Evolutionary conservation across 768 basidiomycete species (phyloP), one percentile per base, ranked within the genome.

Genomic region (Clathrus columnatus): DNA sequence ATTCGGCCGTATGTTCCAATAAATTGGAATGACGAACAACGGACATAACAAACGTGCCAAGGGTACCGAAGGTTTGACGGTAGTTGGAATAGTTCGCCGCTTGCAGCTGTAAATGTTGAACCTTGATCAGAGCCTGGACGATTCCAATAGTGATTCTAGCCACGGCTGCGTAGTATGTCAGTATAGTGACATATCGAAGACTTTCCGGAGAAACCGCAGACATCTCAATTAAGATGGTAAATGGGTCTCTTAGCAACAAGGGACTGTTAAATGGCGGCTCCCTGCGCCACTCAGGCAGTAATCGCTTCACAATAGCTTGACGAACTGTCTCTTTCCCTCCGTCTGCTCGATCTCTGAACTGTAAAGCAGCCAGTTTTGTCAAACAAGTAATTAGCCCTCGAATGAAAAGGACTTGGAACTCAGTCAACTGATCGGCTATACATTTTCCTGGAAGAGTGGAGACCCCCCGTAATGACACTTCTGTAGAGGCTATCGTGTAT

Each of bases 281-380:
- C 36, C 87, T 78, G 61, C 87, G 92, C 91, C 91, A 94, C 68
- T 95, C 92, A 0, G 93, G 91, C 29, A 95, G 66, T 23, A 96
- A 71, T 17, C 93, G 80, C 62, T 94, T 94, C 70, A 95, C 84
- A 62, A 96, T 85, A 0, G 87, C 87, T 59, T 89, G 90, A 41
- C 84, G 79, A 51, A 91, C 78, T 3, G 83, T 83, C 56, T 88
- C 85, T 41, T 81, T 76, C 3, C 87, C 87, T 61, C 87, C 86
- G 61, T 91, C 87, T 0, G 78, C 74, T 43, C 85, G 71, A 29
- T 75, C 78, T 62, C 80, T 83, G 69, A 91, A 85, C 57, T 87
- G 82, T 46, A 88, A 65, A 24, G 72, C 77, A 0, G 81, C 81
- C 21, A 92, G 71, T 57, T 78, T 82, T 21, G 75, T 76, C 54